Conservation (phyloP, 345 rosid genomes). For the Rhizophora mangle region DNA sequence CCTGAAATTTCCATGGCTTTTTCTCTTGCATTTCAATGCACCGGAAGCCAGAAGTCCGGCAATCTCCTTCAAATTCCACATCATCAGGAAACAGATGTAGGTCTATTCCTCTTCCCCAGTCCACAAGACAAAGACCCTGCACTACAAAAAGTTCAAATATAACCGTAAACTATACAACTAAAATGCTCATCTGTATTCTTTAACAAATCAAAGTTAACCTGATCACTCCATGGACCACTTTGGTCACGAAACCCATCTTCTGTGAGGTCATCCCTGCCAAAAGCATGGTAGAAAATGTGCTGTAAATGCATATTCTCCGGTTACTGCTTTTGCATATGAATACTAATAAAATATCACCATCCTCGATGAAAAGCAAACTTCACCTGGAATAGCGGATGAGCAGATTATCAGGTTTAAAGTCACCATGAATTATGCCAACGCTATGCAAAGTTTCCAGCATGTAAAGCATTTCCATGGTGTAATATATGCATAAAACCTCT, state of each 20-base stretch:
- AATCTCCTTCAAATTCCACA: conserved; percentile 59
- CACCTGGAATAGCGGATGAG: conserved; percentile 77
- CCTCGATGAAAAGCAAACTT: conserved; percentile 8
- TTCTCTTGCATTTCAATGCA: conserved; percentile 88
- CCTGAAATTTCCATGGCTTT: conserved; percentile 94
- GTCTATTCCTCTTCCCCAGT: conserved; percentile 97
- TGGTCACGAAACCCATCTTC: conserved; percentile 50
- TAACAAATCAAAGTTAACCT: conserved; percentile 42
- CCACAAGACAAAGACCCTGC: conserved; percentile 95
- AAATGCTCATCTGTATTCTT: conserved; percentile 2
- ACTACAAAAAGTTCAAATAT: conserved; percentile 11
- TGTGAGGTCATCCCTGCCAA: conserved; percentile 57
- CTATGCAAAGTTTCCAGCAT: conserved; percentile 85
- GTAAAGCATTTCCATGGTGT: conserved; percentile 82
- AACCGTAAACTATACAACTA: conserved; percentile 5
- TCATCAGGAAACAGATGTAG: conserved; percentile 65
- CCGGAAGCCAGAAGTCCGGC: conserved; percentile 90
- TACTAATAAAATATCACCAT: background rate
- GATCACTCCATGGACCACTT: conserved; percentile 66
- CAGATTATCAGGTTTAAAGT: conserved; percentile 94
- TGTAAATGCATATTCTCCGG: too few species aligned
- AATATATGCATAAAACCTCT: conserved; percentile 81
- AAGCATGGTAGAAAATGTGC: background rate
- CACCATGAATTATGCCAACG: conserved; percentile 92
- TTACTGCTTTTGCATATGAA: too few species aligned